Percentiles rank a stretch among this genome's conserved stretches.
These are phyloP conservation scores for Lasiosphaeria ovina DNA, from an alignment of 495 filamentous ascomycete species.

Conservation along the genomic window DNA sequence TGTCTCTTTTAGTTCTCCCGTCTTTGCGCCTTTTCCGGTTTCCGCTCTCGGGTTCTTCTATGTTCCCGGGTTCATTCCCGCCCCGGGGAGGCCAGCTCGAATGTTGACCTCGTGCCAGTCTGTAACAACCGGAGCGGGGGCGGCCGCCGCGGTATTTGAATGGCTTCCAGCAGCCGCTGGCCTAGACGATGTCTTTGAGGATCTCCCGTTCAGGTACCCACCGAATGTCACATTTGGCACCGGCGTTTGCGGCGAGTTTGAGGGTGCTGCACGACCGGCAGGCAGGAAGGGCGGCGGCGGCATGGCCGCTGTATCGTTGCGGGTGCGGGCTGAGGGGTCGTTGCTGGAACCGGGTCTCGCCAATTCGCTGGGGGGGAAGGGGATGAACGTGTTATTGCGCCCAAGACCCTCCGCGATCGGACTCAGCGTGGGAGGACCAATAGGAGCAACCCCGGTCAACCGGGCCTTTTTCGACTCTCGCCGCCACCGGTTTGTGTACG, in stretches of 20 bases:
- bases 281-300: constrained; percentile 17
- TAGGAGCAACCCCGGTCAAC: neutral
- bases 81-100: too few species aligned
- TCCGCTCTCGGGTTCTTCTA: too few species aligned
- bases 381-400: neutral
- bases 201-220: neutral
- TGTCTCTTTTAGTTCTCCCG: too few species aligned
- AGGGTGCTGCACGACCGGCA: neutral
- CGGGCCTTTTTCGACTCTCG: constrained; percentile 16
- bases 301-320: constrained; percentile 3
- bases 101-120: neutral
- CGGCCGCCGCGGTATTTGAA: neutral
- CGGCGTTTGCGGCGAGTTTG: neutral
- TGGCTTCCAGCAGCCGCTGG: neutral
- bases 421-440: neutral
- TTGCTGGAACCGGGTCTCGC: neutral
- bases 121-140: neutral
- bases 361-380: neutral
- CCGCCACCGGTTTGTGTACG: constrained; percentile 46
- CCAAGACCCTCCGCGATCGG: neutral
- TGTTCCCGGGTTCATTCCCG: too few species aligned
- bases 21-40: too few species aligned
- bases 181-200: neutral
- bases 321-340: neutral
- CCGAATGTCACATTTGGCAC: neutral